phyloP scores from a whole-genome alignment of 2,329 filamentous ascomycete species.

The Paramyrothecium sp. region DNA sequence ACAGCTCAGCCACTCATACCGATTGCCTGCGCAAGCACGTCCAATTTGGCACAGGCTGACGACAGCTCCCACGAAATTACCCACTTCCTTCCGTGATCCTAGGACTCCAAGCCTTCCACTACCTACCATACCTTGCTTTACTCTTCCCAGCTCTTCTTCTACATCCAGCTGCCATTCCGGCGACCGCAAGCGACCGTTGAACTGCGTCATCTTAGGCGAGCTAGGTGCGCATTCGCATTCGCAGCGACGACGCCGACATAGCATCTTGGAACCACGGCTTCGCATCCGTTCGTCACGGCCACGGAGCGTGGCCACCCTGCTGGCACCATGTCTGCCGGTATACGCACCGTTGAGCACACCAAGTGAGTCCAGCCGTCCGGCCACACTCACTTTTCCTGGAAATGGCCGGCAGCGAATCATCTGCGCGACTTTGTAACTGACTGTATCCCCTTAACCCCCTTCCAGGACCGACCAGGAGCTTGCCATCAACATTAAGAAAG shows the following conservation, averaged over 20 bases:
- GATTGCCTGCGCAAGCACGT: conserved; percentile 6
- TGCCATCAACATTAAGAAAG: conserved; percentile 69
- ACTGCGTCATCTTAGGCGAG: too few species aligned
- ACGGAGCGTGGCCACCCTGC: not conserved
- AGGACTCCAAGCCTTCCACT: not conserved
- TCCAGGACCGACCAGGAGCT: conserved; percentile 66
- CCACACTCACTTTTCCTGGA: conserved; percentile 1
- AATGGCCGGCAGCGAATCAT: not conserved
- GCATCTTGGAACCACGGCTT: not conserved
- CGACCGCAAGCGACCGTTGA: not conserved
- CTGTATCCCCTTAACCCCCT: conserved; percentile 1
- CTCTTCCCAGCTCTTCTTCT: not conserved
- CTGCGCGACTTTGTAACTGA: conserved; percentile 9
- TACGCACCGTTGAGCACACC: conserved; percentile 33
- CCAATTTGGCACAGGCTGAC: conserved; percentile 23
- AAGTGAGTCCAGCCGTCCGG: conserved; percentile 23
- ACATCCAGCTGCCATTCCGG: too few species aligned
- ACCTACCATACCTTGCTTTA: not conserved
- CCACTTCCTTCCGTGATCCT: not conserved
- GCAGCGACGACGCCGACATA: not conserved
- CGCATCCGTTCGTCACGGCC: not conserved
- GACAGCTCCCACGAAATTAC: conserved; percentile 14
- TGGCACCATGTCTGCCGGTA: conserved; percentile 24
- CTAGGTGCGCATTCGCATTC: too few species aligned
- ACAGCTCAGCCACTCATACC: conserved; percentile 17